Evolutionary conservation across 2,329 filamentous ascomycete genomes (phyloP).

Genomic region (Colletotrichum chrysophilum): DNA sequence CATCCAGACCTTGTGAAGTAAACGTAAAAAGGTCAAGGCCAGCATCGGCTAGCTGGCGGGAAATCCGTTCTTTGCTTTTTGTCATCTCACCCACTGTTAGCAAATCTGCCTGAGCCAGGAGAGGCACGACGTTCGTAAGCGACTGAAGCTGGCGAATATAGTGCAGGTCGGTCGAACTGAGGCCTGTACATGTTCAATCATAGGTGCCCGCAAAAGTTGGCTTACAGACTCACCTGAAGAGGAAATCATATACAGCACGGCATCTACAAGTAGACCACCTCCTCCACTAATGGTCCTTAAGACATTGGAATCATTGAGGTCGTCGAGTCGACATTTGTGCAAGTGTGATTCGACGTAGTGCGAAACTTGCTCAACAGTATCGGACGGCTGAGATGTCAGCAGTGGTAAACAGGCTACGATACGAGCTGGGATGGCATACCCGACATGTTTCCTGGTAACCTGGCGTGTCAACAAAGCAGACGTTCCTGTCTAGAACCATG

Average conservation of each 20-base stretch:
- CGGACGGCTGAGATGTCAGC: slow-evolving; percentile 41
- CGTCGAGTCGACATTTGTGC: slow-evolving; percentile 62
- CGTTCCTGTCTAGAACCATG: slow-evolving; percentile 83
- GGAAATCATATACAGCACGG: slow-evolving; percentile 81
- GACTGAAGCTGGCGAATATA: slow-evolving; percentile 72
- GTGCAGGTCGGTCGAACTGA: slow-evolving; percentile 61
- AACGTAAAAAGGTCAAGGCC: slow-evolving; percentile 73
- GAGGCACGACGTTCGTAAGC: slow-evolving; percentile 83
- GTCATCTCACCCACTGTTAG: slow-evolving; percentile 63
- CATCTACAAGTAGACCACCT: slow-evolving; percentile 84
- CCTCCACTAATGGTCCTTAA: slow-evolving; percentile 79
- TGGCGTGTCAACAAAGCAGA: slow-evolving; percentile 91
- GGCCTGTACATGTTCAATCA: slow-evolving; percentile 44
- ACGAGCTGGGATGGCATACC: slow-evolving; percentile 40
- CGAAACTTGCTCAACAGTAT: slow-evolving; percentile 64
- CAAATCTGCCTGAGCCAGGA: slow-evolving; percentile 80
- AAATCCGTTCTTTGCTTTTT: slow-evolving; percentile 64
- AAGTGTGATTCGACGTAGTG: slow-evolving; percentile 78
- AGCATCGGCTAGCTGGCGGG: slow-evolving; percentile 59
- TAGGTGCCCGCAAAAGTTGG: slow-evolving; percentile 29
- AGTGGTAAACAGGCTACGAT: not conserved
- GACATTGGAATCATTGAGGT: slow-evolving; percentile 76
- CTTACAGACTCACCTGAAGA: slow-evolving; percentile 63
- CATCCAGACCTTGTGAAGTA: slow-evolving; percentile 38
- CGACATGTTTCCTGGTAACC: slow-evolving; percentile 62